These are phyloP conservation scores for Neoconidiobolus thromboides DNA, from an alignment of 371 early-diverging fungal genomes.

Conservation along the genomic window DNA sequence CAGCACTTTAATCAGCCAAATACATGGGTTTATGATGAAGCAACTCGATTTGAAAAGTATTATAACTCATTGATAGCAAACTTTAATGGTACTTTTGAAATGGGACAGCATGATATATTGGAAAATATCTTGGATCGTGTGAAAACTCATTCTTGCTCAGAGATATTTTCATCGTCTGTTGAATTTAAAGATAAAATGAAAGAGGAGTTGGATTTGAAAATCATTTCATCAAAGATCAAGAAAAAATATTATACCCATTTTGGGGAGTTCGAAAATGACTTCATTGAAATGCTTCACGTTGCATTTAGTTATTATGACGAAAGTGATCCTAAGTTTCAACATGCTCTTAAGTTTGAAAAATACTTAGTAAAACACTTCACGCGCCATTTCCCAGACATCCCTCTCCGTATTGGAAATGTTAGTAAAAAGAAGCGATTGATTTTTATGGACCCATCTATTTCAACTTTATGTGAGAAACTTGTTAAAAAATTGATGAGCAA, in stretches of 20 bases:
- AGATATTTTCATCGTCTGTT: background rate
- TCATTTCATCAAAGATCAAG: background rate
- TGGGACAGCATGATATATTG: background rate
- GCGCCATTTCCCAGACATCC: background rate
- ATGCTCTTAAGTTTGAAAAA: background rate
- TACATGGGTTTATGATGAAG: conserved; percentile 72
- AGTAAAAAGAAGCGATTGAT: background rate
- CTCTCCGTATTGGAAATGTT: background rate
- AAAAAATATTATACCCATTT: background rate
- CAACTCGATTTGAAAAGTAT: conserved; percentile 44
- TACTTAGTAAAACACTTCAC: background rate
- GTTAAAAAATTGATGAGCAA: conserved; percentile 19
- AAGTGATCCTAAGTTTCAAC: background rate
- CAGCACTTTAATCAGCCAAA: conserved; percentile 79
- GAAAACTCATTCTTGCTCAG: background rate
- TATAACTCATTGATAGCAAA: background rate
- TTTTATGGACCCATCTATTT: too few relatives aligned
- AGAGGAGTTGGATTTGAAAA: background rate
- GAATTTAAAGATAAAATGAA: background rate
- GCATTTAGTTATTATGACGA: background rate
- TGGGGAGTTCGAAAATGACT: conserved; percentile 1
- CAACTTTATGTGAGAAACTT: conserved; percentile 6
- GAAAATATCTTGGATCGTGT: background rate
- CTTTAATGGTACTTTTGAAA: background rate
- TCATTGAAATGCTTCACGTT: background rate